Conservation (phyloP, 2,329 filamentous ascomycete species). For the Boeremia exigua region DNA sequence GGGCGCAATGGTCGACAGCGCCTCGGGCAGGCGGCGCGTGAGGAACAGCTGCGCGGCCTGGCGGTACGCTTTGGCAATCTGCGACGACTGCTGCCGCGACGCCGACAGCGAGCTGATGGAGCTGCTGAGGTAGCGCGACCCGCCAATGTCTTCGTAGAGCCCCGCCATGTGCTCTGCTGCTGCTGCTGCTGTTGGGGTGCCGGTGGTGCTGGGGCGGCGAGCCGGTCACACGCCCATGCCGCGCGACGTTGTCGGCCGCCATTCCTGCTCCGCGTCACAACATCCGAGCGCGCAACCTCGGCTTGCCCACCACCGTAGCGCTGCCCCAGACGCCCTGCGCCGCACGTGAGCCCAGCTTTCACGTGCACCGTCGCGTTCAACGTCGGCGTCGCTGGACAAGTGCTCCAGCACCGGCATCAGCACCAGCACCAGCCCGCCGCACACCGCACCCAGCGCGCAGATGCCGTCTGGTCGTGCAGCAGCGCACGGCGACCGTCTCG, state of each 20-base stretch:
- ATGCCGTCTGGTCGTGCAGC: background rate
- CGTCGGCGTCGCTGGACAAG: too few relatives aligned
- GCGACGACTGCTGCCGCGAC: slow-evolving; percentile 69
- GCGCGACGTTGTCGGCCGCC: slow-evolving; percentile 4
- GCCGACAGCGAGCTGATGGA: slow-evolving; percentile 74
- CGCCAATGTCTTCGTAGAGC: slow-evolving; percentile 58
- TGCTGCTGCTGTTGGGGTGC: background rate
- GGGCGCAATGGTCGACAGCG: slow-evolving; percentile 82
- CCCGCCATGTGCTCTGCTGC: slow-evolving; percentile 46
- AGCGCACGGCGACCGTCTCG: background rate
- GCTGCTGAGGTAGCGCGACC: slow-evolving; percentile 66
- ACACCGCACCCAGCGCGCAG: background rate
- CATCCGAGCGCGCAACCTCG: slow-evolving; percentile 14
- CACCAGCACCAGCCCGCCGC: background rate
- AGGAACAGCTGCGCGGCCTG: slow-evolving; percentile 94
- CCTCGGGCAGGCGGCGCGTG: slow-evolving; percentile 90
- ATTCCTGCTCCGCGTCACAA: slow-evolving; percentile 17
- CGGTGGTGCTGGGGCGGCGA: background rate
- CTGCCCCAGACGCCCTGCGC: background rate
- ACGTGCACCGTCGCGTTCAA: background rate
- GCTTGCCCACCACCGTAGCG: slow-evolving; percentile 3
- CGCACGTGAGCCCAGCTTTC: slow-evolving; percentile 6
- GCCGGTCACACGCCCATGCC: slow-evolving; percentile 14
- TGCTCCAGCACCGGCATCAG: background rate
- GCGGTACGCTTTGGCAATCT: slow-evolving; percentile 90